Evolutionary conservation across 139 green algal genomes (phyloP).

Genomic region (Chlamydomonas incerta): DNA sequence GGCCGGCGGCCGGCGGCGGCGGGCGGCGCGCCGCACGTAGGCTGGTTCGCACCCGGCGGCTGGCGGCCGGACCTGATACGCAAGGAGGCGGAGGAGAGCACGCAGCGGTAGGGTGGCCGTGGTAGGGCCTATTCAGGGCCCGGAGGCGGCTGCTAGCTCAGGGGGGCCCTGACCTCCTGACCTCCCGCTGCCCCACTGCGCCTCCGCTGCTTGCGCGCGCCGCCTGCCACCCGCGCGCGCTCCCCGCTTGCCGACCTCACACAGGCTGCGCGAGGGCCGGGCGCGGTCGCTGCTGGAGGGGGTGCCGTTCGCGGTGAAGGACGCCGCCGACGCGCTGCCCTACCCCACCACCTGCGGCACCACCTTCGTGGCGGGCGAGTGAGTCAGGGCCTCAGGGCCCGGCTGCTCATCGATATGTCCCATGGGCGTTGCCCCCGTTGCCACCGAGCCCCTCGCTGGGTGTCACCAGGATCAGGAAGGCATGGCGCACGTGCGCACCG

Average conservation of each 20-base stretch:
- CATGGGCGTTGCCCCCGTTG: too few relatives aligned
- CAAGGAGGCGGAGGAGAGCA: conserved; percentile 16
- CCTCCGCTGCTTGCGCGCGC: too few relatives aligned
- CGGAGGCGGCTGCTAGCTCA: neutral
- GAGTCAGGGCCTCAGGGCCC: too few relatives aligned
- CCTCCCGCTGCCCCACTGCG: neutral
- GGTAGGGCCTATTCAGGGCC: too few relatives aligned
- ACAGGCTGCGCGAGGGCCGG: conserved; percentile 33
- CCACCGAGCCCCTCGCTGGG: too few relatives aligned
- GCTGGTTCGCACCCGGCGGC: neutral
- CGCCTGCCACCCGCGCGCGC: too few relatives aligned
- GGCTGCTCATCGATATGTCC: too few relatives aligned
- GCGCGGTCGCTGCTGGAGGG: conserved; percentile 82
- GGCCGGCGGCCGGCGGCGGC: conserved; percentile 37
- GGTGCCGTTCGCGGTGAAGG: conserved; percentile 89
- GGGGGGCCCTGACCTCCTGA: too few relatives aligned
- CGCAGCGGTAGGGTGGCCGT: too few relatives aligned
- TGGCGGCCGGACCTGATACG: neutral
- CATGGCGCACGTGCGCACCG: too few relatives aligned
- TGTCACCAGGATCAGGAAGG: too few relatives aligned
- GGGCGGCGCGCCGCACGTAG: conserved; percentile 31
- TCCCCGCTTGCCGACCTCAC: too few relatives aligned
- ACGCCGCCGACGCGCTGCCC: conserved; percentile 74
- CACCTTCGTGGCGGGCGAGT: conserved; percentile 63
- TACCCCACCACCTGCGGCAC: conserved; percentile 84